Conservation (phyloP, 306 rosid genomes). For the Malus orientalis region DNA sequence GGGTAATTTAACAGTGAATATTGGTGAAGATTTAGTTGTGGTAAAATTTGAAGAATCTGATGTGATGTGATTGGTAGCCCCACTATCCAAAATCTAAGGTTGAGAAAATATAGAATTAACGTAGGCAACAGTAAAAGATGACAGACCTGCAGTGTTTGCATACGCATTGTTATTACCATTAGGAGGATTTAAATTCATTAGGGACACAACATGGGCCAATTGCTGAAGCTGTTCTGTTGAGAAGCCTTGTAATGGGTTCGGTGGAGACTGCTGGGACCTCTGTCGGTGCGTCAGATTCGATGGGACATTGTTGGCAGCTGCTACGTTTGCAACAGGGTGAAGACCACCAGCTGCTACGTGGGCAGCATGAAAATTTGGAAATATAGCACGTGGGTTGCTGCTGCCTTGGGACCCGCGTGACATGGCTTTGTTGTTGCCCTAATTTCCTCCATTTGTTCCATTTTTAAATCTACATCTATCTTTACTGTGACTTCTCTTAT, state of each 20-base stretch:
- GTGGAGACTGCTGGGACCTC: too few species aligned
- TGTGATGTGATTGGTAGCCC: background rate
- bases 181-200: background rate
- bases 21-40: background rate
- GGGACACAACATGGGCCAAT: background rate
- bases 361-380: too few species aligned
- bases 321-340: too few species aligned
- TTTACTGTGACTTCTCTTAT: background rate
- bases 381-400: background rate
- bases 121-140: background rate
- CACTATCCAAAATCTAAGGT: background rate
- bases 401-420: too few species aligned
- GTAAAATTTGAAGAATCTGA: background rate
- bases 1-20: slow-evolving; percentile 1
- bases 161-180: background rate
- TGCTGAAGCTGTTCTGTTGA: background rate
- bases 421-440: too few species aligned
- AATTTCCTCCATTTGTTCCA: too few species aligned
- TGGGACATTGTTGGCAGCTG: too few species aligned
- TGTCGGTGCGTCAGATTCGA: too few species aligned
- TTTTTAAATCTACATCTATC: background rate
- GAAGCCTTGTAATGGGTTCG: background rate
- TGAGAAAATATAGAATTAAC: too few species aligned
- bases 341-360: too few species aligned
- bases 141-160: background rate